These are phyloP conservation scores for Ceratopteris richardii DNA, from an alignment of 75 land plant species.

Conservation along the genomic window DNA sequence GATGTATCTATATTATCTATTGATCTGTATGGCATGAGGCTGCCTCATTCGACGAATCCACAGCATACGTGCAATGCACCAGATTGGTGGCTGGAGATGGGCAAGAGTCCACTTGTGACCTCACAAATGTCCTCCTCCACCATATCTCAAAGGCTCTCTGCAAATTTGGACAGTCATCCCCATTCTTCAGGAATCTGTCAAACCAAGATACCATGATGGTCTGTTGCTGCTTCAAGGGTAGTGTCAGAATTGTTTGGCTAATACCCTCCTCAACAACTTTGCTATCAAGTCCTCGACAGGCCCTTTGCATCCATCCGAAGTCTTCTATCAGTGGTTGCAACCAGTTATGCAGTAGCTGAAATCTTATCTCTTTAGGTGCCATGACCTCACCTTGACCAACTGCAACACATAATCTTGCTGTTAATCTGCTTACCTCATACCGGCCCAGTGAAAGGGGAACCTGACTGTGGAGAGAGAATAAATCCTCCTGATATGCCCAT, in stretches of 20 bases:
- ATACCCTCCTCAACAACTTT: constrained; percentile 91
- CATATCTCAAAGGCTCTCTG: constrained; percentile 90
- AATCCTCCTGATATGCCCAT: constrained; percentile 74
- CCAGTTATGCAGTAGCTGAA: constrained; percentile 63
- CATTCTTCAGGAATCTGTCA: constrained; percentile 62
- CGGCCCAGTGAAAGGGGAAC: constrained; percentile 60
- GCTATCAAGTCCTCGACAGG: constrained; percentile 65
- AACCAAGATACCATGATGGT: constrained; percentile 78
- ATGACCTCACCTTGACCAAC: constrained; percentile 82
- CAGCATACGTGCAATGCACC: background rate
- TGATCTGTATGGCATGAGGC: too few species aligned
- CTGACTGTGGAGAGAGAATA: constrained; percentile 48
- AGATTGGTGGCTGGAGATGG: background rate
- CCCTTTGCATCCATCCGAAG: constrained; percentile 93
- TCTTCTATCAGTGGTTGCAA: constrained; percentile 82
- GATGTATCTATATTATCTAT: too few species aligned
- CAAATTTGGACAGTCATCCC: constrained; percentile 86
- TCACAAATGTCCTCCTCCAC: constrained; percentile 91
- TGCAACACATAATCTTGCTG: constrained; percentile 78
- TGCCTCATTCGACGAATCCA: too few species aligned
- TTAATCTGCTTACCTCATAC: constrained; percentile 75
- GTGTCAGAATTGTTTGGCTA: constrained; percentile 75
- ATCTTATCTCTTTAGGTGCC: constrained; percentile 76
- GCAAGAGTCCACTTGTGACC: constrained; percentile 18
- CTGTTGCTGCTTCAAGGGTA: constrained; percentile 76